Conservation (phyloP, 208 protist genomes). For the Vickermania spadyakhi region DNA sequence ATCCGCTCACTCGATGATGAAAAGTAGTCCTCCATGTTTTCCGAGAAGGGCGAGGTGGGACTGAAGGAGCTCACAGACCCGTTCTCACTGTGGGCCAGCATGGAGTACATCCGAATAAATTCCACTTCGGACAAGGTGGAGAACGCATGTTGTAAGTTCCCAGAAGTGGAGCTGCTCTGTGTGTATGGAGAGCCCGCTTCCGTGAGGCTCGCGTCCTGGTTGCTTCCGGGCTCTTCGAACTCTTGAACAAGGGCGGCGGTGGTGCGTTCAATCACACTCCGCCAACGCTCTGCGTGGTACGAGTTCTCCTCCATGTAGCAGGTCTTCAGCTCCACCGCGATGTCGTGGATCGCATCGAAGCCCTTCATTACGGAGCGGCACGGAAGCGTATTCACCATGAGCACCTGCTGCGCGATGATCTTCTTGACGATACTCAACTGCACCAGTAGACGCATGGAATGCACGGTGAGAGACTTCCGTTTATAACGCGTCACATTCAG, state of each 20-base stretch:
- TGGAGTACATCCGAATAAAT: background rate
- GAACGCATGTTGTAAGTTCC: too few species aligned
- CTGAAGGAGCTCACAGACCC: background rate
- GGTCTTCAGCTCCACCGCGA: constrained; percentile 30
- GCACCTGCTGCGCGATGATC: constrained; percentile 43
- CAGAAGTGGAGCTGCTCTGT: background rate
- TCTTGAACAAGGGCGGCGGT: background rate
- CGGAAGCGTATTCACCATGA: constrained; percentile 59
- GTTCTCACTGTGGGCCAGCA: background rate
- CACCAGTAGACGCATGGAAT: constrained; percentile 57
- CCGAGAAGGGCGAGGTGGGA: background rate
- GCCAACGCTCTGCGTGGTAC: background rate
- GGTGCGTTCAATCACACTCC: background rate
- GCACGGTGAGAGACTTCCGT: constrained; percentile 30
- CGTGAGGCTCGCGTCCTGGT: background rate
- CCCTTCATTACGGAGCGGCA: constrained; percentile 32
- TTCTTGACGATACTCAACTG: constrained; percentile 51
- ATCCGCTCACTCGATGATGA: background rate
- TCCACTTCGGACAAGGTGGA: background rate
- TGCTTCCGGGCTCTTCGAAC: background rate
- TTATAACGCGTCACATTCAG: constrained; percentile 57
- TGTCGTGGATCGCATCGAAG: constrained; percentile 52
- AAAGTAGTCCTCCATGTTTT: background rate
- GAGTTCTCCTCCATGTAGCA: background rate
- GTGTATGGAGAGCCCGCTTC: background rate